Base-by-base conservation (phyloP, 306 rosid genomes). In the Ceratonia siliqua region DNA sequence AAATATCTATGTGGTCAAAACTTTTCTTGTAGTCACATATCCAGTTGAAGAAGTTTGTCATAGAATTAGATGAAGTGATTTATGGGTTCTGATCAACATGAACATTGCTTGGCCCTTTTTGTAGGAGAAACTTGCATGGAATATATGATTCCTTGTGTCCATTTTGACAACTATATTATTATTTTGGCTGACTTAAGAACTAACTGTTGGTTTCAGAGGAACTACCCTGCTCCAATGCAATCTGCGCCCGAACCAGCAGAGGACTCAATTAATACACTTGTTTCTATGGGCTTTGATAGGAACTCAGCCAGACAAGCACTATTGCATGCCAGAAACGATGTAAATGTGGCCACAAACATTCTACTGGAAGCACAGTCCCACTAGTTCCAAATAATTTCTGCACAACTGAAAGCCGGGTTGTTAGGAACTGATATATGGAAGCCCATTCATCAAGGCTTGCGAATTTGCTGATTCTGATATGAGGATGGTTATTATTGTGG, bases 241-340 rank as follows among this genome's bases (percentile, higher is more conserved):
- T 76, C 93, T 73, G 84, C 88, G 21, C 52, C 74, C 22, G 93
- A 91, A 75, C 99, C 99, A 11, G 49, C 89, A 0, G 99, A 95
- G 84, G 96, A 87, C 75, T 77, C 98, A 1, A 87, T 95, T 55
- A 84, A 83, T 0, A 95, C 97, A 12, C 90, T 95, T 24, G 91
- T 95, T 45, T 90, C 99, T 1, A 95, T 95, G 99, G 99, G 99
- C 11, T 95, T 95, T 69, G 98, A 95, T 84, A 83, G 96, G 83
- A 84, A 83, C 83, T 79, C 91, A 14, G 99, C 99, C 14, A 88
- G 97, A 78, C 97, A 95, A 83, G 99, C 99, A 9, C 85, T 95
- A 25, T 87, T 87, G 87, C 99, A 86, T 68, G 98, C 99, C 20
- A 81, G 97, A 85, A 95, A 95, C 39, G 98, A 95, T 8, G 81